These are phyloP conservation scores for Lyophyllum atratum DNA, from an alignment of 768 basidiomycete genomes.

Conservation along the genomic window DNA sequence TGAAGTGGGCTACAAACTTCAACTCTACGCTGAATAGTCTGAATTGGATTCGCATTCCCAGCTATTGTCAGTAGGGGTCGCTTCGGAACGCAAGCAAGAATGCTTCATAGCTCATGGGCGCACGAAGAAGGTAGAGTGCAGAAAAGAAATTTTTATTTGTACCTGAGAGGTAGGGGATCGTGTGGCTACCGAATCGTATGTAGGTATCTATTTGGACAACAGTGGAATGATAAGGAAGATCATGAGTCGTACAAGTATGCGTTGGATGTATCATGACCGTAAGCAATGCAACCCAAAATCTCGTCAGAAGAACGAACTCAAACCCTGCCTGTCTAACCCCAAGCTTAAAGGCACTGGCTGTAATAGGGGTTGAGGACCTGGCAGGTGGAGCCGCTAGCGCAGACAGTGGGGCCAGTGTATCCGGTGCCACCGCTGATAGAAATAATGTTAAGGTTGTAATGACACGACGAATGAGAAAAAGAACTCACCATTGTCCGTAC, in stretches of 20 bases:
- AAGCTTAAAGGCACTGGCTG: constrained; percentile 27
- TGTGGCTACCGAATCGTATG: background rate
- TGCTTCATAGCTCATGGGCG: no score
- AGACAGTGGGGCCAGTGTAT: background rate
- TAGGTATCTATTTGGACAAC: background rate
- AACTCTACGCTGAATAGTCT: no score
- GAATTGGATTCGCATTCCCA: no score
- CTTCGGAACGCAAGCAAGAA: no score
- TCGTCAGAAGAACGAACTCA: background rate
- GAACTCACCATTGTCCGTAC: constrained; percentile 36
- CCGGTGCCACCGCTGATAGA: constrained; percentile 20
- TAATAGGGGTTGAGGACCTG: constrained; percentile 27
- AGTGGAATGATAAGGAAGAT: background rate
- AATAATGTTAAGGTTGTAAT: background rate
- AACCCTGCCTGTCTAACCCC: no score
- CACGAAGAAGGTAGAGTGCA: background rate
- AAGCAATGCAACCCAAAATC: background rate
- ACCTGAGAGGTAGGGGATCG: background rate
- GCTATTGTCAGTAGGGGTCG: no score
- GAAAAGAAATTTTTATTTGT: background rate
- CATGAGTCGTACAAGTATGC: background rate
- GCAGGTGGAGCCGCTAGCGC: constrained; percentile 24
- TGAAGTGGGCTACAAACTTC: no score
- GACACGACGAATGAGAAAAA: background rate
- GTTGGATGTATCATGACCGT: background rate